Evolutionary conservation across 2,329 filamentous ascomycete species (phyloP).

Genomic region (Aspergillus sp.): DNA sequence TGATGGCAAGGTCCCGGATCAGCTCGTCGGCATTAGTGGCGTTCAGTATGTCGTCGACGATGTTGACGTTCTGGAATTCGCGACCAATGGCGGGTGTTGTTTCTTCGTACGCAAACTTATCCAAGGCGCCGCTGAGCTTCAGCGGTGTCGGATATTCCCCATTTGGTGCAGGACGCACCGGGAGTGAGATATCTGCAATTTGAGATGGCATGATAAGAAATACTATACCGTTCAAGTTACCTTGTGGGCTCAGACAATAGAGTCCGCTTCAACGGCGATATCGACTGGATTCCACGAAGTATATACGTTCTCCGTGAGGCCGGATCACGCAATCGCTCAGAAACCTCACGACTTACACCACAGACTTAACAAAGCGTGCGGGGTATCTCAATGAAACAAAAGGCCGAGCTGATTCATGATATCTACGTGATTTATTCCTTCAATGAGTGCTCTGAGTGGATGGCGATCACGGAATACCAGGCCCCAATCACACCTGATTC

Average conservation of each 20-base stretch:
- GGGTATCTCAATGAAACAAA: neutral
- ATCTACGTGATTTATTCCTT: neutral
- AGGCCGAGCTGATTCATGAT: neutral
- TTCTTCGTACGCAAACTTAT: slow-evolving; percentile 44
- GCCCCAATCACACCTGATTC: neutral
- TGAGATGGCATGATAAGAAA: neutral
- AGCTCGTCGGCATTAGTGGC: slow-evolving; percentile 63
- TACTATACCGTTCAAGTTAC: neutral
- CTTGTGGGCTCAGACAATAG: too few species aligned
- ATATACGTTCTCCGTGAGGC: too few species aligned
- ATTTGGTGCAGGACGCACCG: neutral
- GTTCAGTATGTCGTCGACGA: slow-evolving; percentile 53
- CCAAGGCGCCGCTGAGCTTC: slow-evolving; percentile 36
- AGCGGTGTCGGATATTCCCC: slow-evolving; percentile 18
- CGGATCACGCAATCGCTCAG: too few species aligned
- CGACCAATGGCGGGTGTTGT: slow-evolving; percentile 42
- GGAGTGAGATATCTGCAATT: neutral
- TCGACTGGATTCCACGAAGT: neutral
- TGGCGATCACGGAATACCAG: neutral
- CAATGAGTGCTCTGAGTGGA: neutral
- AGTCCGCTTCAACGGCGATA: neutral
- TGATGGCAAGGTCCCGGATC: slow-evolving; percentile 66
- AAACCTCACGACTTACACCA: too few species aligned
- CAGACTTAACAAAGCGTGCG: too few species aligned
- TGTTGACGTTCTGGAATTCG: slow-evolving; percentile 41